A percentile compares a stretch with the other conserved stretches of the same genome.
Conservation (phyloP, 331 rosid genomes). For the Quercus phellos region DNA sequence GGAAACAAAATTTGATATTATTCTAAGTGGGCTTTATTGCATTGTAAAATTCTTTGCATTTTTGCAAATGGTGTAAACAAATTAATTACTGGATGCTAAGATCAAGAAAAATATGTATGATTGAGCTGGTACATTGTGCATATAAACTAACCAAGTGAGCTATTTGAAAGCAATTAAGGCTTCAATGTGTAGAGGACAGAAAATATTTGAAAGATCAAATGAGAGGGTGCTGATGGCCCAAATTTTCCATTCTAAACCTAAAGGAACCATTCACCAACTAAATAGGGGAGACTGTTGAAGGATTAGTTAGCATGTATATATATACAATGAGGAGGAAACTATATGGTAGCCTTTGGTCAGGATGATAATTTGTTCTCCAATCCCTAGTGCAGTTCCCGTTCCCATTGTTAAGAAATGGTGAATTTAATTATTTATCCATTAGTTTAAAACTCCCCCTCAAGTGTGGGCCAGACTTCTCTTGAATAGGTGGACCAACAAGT, state of each 20-base stretch:
- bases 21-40: not conserved
- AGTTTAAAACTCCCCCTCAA: no score
- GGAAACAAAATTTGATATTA: conserved; percentile 1
- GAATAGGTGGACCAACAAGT: no score
- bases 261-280: not conserved
- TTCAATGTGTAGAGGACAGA: not conserved
- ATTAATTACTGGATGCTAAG: not conserved
- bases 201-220: not conserved
- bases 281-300: not conserved
- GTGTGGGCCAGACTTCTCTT: no score
- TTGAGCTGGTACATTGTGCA: not conserved
- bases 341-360: not conserved
- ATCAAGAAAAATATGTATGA: not conserved
- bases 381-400: not conserved
- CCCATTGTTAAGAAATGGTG: not conserved
- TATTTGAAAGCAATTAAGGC: not conserved
- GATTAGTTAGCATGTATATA: no score
- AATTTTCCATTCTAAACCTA: not conserved
- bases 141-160: not conserved
- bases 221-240: not conserved
- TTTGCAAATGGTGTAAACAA: not conserved
- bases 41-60: not conserved
- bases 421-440: no score
- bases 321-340: not conserved
- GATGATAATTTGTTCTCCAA: not conserved